Conservation (phyloP, 495 filamentous ascomycete genomes). For the Monascus purpureus region DNA sequence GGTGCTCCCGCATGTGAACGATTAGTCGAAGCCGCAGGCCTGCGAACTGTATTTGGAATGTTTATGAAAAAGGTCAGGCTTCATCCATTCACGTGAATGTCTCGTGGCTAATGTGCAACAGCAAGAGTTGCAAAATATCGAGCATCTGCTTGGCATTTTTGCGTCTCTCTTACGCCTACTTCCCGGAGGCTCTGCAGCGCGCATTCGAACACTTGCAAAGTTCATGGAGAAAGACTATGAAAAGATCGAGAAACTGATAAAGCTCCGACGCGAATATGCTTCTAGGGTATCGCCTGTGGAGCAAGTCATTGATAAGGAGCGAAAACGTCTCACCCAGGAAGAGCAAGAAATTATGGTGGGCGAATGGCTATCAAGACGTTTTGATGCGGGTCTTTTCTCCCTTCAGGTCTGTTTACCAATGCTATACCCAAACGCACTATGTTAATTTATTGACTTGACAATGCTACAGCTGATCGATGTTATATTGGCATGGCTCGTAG, state of each 20-base stretch:
- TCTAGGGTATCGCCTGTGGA: constrained; percentile 52
- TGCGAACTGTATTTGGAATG: constrained; percentile 71
- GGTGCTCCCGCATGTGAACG: constrained; percentile 49
- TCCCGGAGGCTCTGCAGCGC: constrained; percentile 60
- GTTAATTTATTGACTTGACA: too few relatives aligned
- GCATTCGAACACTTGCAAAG: constrained; percentile 80
- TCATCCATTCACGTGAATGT: not conserved
- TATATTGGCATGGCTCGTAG: constrained; percentile 81
- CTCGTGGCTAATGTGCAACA: constrained; percentile 14
- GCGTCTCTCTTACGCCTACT: constrained; percentile 68
- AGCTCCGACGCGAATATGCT: constrained; percentile 58
- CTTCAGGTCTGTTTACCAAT: constrained; percentile 45
- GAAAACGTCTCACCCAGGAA: constrained; percentile 25
- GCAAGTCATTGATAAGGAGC: constrained; percentile 47
- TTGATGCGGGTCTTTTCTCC: constrained; percentile 78
- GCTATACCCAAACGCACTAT: too few relatives aligned
- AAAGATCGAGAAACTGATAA: constrained; percentile 57
- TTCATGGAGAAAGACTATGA: constrained; percentile 93
- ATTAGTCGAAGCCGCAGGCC: constrained; percentile 69
- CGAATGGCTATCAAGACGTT: constrained; percentile 69
- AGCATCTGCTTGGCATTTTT: constrained; percentile 85
- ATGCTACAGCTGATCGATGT: constrained; percentile 71
- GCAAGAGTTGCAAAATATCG: constrained; percentile 53
- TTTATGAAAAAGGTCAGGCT: constrained; percentile 68
- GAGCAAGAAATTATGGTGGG: constrained; percentile 53